Percentiles rank a stretch among this genome's conserved stretches.
Conservation (phyloP, 2,329 filamentous ascomycete genomes). For the Aspergillus novoparasiticus region DNA sequence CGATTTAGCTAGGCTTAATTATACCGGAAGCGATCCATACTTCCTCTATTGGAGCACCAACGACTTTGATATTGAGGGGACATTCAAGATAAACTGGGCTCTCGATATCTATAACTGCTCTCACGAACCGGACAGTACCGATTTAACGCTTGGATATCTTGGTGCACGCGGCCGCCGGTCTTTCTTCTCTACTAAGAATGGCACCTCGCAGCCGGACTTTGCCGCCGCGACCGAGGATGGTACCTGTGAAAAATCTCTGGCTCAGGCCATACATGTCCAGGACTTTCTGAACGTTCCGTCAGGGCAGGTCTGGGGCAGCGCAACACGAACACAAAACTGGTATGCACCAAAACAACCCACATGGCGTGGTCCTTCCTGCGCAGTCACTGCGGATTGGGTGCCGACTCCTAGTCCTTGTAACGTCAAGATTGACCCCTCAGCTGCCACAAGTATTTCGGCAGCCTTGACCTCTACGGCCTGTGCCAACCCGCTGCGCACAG, state of each 20-base stretch:
- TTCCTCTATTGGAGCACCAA: constrained; percentile 2
- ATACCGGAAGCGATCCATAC: constrained; percentile 1
- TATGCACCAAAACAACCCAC: no score
- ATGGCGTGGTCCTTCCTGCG: no score
- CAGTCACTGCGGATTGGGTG: no score
- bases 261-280: not conserved
- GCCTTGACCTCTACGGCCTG: constrained; percentile 6
- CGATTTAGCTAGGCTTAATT: not conserved
- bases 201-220: constrained; percentile 8
- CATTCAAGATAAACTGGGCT: not conserved
- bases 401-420: constrained; percentile 15
- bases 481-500: not conserved
- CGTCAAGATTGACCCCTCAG: constrained; percentile 8
- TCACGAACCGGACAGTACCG: not conserved
- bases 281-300: not conserved
- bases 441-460: constrained; percentile 12
- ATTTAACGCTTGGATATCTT: not conserved
- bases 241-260: constrained; percentile 3
- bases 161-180: not conserved
- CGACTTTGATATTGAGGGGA: not conserved
- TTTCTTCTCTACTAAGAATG: constrained; percentile 10
- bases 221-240: not conserved
- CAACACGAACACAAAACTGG: not conserved
- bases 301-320: no score
- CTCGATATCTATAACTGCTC: not conserved